Conservation (phyloP, 176 grass and related monocot genomes). For the Oryza australiensis region DNA sequence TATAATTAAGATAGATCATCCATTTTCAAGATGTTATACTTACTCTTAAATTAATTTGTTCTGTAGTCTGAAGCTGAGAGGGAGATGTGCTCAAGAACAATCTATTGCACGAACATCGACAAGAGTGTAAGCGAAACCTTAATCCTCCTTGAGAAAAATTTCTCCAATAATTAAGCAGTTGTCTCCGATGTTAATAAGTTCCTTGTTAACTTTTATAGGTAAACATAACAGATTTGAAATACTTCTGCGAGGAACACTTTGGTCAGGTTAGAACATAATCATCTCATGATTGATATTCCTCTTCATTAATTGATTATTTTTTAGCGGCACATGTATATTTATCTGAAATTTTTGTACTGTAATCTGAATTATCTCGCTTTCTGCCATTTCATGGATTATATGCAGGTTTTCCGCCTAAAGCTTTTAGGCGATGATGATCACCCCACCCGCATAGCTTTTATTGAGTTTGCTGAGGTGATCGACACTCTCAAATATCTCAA, state of each 20-base stretch:
- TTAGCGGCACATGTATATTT: neutral
- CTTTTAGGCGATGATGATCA: constrained; percentile 35
- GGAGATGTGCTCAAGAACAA: constrained; percentile 48
- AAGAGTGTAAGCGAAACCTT: constrained; percentile 30
- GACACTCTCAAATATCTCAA: neutral
- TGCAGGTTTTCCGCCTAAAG: constrained; percentile 38
- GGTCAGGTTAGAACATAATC: constrained; percentile 40
- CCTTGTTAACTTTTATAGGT: constrained; percentile 33
- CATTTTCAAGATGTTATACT: neutral
- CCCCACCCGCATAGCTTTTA: constrained; percentile 45
- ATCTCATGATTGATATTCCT: neutral
- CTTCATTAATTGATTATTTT: neutral
- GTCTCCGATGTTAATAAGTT: constrained; percentile 1
- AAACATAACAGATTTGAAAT: constrained; percentile 8
- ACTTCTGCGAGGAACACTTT: constrained; percentile 37
- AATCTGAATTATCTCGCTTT: neutral
- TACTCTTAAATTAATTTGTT: neutral
- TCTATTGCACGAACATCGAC: constrained; percentile 54
- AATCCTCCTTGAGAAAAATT: neutral
- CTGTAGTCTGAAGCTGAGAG: constrained; percentile 50
- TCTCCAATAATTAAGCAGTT: neutral
- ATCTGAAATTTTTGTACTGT: neutral
- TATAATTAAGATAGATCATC: neutral
- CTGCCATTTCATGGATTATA: neutral
- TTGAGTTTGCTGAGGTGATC: constrained; percentile 53